Conservation (phyloP, 2,329 filamentous ascomycete genomes). For the Phaeosphaeria sp. region DNA sequence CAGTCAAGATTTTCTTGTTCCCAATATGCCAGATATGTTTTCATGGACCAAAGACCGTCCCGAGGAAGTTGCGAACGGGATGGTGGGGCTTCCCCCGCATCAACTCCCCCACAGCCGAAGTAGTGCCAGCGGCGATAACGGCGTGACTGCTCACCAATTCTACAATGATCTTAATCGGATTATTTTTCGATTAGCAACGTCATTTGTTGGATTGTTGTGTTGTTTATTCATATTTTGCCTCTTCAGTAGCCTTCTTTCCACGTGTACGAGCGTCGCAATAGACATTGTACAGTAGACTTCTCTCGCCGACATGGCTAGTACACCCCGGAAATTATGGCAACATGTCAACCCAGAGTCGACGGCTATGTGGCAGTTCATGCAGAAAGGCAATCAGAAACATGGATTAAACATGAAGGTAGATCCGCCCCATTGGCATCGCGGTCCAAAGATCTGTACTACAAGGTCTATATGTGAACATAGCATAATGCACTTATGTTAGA, state of each 20-base stretch:
- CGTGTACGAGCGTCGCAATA: not conserved
- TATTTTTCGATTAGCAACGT: not conserved
- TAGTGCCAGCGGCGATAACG: not conserved
- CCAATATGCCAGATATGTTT: not conserved
- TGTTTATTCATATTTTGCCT: too few relatives aligned
- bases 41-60: not conserved
- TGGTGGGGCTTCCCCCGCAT: not conserved
- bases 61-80: not conserved
- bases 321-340: conserved; percentile 56
- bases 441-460: not conserved
- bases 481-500: not conserved
- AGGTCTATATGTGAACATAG: not conserved
- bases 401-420: conserved; percentile 64
- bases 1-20: not conserved
- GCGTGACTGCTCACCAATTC: not conserved
- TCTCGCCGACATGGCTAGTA: conserved; percentile 6
- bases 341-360: conserved; percentile 53
- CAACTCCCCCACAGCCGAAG: not conserved
- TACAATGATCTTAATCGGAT: not conserved
- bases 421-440: conserved; percentile 2
- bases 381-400: conserved; percentile 66
- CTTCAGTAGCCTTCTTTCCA: not conserved
- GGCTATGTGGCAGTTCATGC: conserved; percentile 56
- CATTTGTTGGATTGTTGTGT: not conserved
- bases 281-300: not conserved